Evolutionary conservation across 2,329 filamentous ascomycete genomes (phyloP).

Genomic region (Colletotrichum neosansevieriae): DNA sequence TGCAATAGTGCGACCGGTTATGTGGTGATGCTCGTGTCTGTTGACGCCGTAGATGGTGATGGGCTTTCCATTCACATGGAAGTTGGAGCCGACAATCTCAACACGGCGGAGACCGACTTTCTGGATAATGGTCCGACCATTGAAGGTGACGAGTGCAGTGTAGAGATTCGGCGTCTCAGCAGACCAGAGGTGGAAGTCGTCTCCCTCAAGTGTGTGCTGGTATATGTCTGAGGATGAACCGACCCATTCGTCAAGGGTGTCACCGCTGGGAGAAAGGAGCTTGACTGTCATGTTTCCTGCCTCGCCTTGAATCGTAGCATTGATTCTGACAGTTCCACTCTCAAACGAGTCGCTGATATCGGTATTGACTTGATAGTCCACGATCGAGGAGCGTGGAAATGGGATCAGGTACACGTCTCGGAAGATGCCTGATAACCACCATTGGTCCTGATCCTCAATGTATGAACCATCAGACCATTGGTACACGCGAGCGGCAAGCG

Average conservation of each 20-base stretch:
- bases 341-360: slow-evolving; percentile 65
- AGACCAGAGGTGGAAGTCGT: slow-evolving; percentile 72
- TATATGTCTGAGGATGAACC: not conserved
- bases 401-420: slow-evolving; percentile 74
- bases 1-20: slow-evolving; percentile 71
- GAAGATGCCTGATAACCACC: slow-evolving; percentile 77
- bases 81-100: slow-evolving; percentile 69
- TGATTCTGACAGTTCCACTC: slow-evolving; percentile 63
- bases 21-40: slow-evolving; percentile 76
- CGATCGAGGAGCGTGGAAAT: slow-evolving; percentile 65
- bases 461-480: slow-evolving; percentile 79
- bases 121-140: slow-evolving; percentile 59
- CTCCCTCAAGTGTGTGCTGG: slow-evolving; percentile 56
- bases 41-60: slow-evolving; percentile 78
- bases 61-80: slow-evolving; percentile 74
- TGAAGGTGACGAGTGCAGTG: slow-evolving; percentile 54
- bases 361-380: slow-evolving; percentile 69
- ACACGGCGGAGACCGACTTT: slow-evolving; percentile 73
- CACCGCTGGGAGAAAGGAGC: not conserved
- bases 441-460: slow-evolving; percentile 78
- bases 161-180: slow-evolving; percentile 76
- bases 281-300: slow-evolving; percentile 32
- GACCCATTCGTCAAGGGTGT: slow-evolving; percentile 40
- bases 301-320: slow-evolving; percentile 54
- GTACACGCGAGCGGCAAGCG: slow-evolving; percentile 75